Base-by-base conservation (phyloP, 306 rosid genomes). In the Aeschynomene evenia region DNA sequence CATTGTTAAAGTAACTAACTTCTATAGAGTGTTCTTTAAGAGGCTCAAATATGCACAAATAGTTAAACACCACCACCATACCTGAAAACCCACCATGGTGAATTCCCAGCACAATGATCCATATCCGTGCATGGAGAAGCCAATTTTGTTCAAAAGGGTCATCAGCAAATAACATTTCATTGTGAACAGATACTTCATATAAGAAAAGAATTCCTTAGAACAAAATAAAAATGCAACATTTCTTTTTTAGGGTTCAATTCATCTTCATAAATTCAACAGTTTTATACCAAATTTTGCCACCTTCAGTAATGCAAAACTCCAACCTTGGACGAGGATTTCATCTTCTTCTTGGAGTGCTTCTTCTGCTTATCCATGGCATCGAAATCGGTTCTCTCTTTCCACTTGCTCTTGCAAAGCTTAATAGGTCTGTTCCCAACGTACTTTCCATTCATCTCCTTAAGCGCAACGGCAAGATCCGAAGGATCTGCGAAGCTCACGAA, bases 351-450 rank as follows among this genome's bases (percentile, higher is more conserved):
- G 33, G 82, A 61, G 9, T 84, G 83, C 54, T 86, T 70, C 96
- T 86, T 90, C 15, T 87, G 90, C 75, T 85, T 79, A 14, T 55
- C 91, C 22, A 83, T 2, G 3, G 96, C 86, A 0, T 74, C 95
- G 40, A 13, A 49, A 42, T 90, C 95, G 26, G 81, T 90, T 71
- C 96, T 86, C 81, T 90, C 96, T 74, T 66, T 88, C 96, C 95
- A 90, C 73, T 90, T 90, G 65, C 95, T 90, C 80, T 90, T 90
- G 22, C 92, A 85, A 5, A 90, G 84, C 78, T 90, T 90, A 63
- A 90, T 90, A 0, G 96, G 96, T 34, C 96, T 49, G 68, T 90
- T 90, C 46, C 96, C 96, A 7, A 90, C 96, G 33, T 90, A 90
- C 45, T 90, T 90, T 6, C 96, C 95, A 22, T 84, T 90, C 96